phyloP scores from a whole-genome alignment of 805 yeast species.

The Cyberlindnera mississippiensis region DNA sequence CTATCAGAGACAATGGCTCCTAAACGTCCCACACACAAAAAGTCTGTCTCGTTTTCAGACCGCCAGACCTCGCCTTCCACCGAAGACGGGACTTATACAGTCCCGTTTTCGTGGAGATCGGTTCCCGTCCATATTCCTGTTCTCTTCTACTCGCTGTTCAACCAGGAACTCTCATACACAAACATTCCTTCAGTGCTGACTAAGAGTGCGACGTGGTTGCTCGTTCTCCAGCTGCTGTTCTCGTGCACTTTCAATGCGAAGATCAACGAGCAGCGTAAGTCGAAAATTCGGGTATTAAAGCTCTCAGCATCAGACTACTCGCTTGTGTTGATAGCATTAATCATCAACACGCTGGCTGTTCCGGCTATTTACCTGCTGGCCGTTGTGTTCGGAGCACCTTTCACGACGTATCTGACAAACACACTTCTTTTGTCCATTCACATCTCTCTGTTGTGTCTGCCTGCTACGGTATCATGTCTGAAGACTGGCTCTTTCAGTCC shows the following conservation, averaged over 20 bases:
- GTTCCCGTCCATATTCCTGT: conserved; percentile 11
- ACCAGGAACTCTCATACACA: background rate
- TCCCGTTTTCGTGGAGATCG: conserved; percentile 9
- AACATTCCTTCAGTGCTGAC: background rate
- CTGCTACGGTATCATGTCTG: conserved; percentile 61
- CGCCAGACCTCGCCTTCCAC: conserved; percentile 1
- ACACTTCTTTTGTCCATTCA: conserved; percentile 63
- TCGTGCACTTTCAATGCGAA: conserved; percentile 8
- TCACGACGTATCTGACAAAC: conserved; percentile 45
- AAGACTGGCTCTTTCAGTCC: conserved; percentile 35
- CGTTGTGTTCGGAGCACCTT: conserved; percentile 80
- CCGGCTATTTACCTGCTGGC: conserved; percentile 34
- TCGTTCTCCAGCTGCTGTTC: conserved; percentile 6
- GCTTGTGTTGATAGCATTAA: conserved; percentile 11
- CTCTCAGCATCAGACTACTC: conserved; percentile 7
- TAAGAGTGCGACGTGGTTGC: conserved; percentile 2
- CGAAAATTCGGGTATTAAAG: conserved; percentile 5
- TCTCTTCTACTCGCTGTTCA: conserved; percentile 9
- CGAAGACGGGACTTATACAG: conserved; percentile 3
- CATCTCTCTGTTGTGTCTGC: conserved; percentile 52
- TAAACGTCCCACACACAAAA: conserved; percentile 14
- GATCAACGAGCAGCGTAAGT: conserved; percentile 8
- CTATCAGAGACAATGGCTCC: background rate
- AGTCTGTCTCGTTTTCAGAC: conserved; percentile 19
- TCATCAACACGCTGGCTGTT: conserved; percentile 19